Evolutionary conservation across 2,329 filamentous ascomycete species (phyloP), one percentile per base, ranked within the genome.

Genomic region (Aspergillus clavatus): DNA sequence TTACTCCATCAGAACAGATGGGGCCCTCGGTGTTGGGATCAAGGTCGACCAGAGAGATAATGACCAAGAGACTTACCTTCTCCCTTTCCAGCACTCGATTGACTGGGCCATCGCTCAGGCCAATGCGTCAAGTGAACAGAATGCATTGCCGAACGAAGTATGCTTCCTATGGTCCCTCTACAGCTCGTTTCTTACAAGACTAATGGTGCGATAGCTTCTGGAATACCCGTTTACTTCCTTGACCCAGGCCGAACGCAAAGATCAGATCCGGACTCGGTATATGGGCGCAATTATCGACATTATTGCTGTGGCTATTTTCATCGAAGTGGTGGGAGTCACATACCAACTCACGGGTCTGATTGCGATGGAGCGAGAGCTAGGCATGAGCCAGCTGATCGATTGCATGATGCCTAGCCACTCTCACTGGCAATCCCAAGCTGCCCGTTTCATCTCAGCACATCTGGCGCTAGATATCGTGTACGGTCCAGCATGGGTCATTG

Each of bases 311-410:
- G 83, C 83, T 1, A 89, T 94, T 60, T 82, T 94, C 57, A 80
- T 89, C 40, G 85, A 83, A 16, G 78, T 93, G 43, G 82, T 93
- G 37, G 88, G 87, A 43, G 79, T 95, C 21, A 84, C 84, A 28
- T 96, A 95, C 63, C 89, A 96, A 59, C 74, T 95, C 45, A 87
- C 88, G 0, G 90, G 90, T 7, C 82, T 90, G 57, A 84, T 95
- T 63, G 89, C 90, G 6, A 82, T 83, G 2, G 90, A 96, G 68
- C 77, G 90, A 45, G 90, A 96, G 70, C 75, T 82, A 12, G 90
- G 89, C 46, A 93, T 95, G 79, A 87, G 87, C 4, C 87, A 89
- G 51, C 74, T 96, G 22, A 81, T 96, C 35, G 90, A 96, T 67
- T 85, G 88, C 43, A 95, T 95, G 88, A 90, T 93, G 75, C 85